phyloP scores from a whole-genome alignment of 2,329 filamentous ascomycete species.

The Cercospora nicotianae region DNA sequence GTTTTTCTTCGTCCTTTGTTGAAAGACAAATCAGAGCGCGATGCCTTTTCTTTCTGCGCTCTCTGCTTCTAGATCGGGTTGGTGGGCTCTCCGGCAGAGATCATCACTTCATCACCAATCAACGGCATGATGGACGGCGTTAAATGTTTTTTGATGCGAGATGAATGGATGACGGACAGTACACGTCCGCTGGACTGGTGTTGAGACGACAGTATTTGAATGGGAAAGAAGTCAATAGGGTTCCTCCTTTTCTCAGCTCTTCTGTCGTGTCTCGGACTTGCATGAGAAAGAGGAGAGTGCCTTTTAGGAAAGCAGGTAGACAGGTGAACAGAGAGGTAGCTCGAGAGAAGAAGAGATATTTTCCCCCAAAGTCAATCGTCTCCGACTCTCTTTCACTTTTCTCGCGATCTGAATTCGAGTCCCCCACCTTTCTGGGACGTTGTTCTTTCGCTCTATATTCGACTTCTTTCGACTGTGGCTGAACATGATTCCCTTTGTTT shows the following conservation, averaged over 20 bases:
- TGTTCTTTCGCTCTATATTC: too few relatives aligned
- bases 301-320: not conserved
- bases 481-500: too few relatives aligned
- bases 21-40: not conserved
- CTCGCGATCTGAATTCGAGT: not conserved
- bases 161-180: not conserved
- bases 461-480: not conserved
- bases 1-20: not conserved
- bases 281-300: not conserved
- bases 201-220: not conserved
- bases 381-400: too few relatives aligned
- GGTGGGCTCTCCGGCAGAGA: not conserved
- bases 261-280: not conserved
- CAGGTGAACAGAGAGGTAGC: not conserved
- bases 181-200: not conserved
- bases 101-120: not conserved
- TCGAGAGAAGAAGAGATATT: not conserved
- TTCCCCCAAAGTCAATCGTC: too few relatives aligned
- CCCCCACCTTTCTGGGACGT: too few relatives aligned
- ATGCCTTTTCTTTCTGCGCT: not conserved
- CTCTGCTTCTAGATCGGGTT: not conserved
- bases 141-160: not conserved
- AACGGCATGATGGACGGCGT: not conserved
- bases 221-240: not conserved
- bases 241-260: not conserved